Evolutionary conservation across 2,329 filamentous ascomycete genomes (phyloP).

Genomic region (Dendrostoma leiphaemia): DNA sequence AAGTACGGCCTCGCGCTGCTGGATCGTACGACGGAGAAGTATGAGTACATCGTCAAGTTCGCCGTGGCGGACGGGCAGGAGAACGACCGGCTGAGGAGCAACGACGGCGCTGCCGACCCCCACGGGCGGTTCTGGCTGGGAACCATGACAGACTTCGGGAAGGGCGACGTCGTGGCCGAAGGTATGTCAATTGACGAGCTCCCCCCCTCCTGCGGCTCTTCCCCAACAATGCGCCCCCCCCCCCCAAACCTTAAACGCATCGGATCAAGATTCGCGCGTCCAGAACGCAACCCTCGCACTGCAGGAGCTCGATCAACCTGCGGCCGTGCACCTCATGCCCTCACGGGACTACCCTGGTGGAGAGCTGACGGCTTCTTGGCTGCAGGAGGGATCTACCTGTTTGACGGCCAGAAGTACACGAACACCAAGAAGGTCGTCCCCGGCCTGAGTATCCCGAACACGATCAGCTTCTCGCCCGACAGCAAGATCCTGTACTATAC

Average conservation of each 20-base stretch:
- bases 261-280: background rate
- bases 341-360: slow-evolving; percentile 3
- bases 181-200: slow-evolving; percentile 37
- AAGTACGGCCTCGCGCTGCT: slow-evolving; percentile 82
- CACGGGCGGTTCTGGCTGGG: slow-evolving; percentile 83
- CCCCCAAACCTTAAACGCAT: background rate
- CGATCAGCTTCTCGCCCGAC: slow-evolving; percentile 75
- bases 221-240: background rate
- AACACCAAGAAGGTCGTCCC: slow-evolving; percentile 50
- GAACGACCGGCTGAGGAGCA: slow-evolving; percentile 62
- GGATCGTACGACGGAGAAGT: slow-evolving; percentile 57
- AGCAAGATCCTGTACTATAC: slow-evolving; percentile 78
- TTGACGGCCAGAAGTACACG: slow-evolving; percentile 61
- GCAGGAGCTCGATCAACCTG: background rate
- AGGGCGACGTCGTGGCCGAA: slow-evolving; percentile 58
- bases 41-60: slow-evolving; percentile 54
- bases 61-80: slow-evolving; percentile 30
- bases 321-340: background rate
- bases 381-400: slow-evolving; percentile 69
- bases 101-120: slow-evolving; percentile 80
- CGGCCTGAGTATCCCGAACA: slow-evolving; percentile 77
- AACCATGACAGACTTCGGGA: slow-evolving; percentile 73
- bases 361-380: slow-evolving; percentile 17
- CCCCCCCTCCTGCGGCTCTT: background rate
- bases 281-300: background rate